phyloP scores from a whole-genome alignment of 768 basidiomycete species.

The Xerocomellus amylosporus region DNA sequence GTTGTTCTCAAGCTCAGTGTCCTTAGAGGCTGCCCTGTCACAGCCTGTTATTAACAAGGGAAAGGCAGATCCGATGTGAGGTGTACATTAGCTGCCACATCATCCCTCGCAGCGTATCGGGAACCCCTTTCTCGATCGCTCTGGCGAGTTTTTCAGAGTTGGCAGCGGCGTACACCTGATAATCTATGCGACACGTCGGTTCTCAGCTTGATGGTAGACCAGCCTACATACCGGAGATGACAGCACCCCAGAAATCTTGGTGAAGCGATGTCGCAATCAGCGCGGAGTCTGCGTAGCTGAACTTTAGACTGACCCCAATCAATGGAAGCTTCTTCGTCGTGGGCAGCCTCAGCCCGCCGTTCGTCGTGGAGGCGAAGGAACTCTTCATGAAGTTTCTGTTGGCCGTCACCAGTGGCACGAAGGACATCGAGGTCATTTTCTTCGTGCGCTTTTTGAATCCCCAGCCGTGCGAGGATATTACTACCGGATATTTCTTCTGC shows the following conservation, averaged over 20 bases:
- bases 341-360: slow-evolving; percentile 40
- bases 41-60: slow-evolving; percentile 14
- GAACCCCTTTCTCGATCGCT: slow-evolving; percentile 92
- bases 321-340: slow-evolving; percentile 46
- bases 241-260: slow-evolving; percentile 91
- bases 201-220: neutral
- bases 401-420: slow-evolving; percentile 58
- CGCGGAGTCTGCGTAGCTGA: neutral
- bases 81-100: slow-evolving; percentile 93
- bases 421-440: slow-evolving; percentile 37
- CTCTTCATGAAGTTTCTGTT: slow-evolving; percentile 72
- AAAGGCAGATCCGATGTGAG: slow-evolving; percentile 5
- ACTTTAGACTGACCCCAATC: slow-evolving; percentile 66
- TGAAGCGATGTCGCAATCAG: slow-evolving; percentile 7
- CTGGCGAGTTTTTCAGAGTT: slow-evolving; percentile 74
- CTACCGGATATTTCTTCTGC: slow-evolving; percentile 39
- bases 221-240: slow-evolving; percentile 68
- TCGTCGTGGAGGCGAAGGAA: slow-evolving; percentile 66
- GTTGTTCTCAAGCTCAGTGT: slow-evolving; percentile 74
- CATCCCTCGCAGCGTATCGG: slow-evolving; percentile 84
- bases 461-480: slow-evolving; percentile 54
- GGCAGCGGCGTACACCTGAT: slow-evolving; percentile 81
- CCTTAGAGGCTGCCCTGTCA: slow-evolving; percentile 89
- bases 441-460: slow-evolving; percentile 44
- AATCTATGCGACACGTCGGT: slow-evolving; percentile 52